Evolutionary conservation across 2,329 filamentous ascomycete species (phyloP), one percentile per base, ranked within the genome.

Genomic region (Sclerotinia borealis): DNA sequence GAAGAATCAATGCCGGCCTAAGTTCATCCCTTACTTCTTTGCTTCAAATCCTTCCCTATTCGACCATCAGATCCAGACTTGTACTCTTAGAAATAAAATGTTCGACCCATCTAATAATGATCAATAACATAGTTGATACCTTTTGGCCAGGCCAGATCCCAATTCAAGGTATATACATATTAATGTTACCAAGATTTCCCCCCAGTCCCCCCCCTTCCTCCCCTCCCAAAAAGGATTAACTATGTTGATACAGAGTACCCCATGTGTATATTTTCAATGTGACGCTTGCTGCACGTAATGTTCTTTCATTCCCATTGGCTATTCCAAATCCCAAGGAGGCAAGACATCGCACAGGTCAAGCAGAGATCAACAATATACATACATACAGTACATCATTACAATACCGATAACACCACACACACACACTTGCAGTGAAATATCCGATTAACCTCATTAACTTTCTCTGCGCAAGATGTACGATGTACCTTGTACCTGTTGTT

Each of bases 201-300:
- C 22, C 22, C 6, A n/a, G n/a, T n/a, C n/a, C n/a, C n/a, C n/a
- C n/a, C n/a, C n/a, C n/a, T n/a, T n/a, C n/a, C n/a, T n/a, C n/a
- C n/a, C n/a, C n/a, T n/a, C n/a, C n/a, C n/a, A n/a, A n/a, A 52
- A 37, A 37, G 49, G n/a, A n/a, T n/a, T n/a, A n/a, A n/a, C n/a
- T n/a, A n/a, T n/a, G n/a, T n/a, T n/a, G n/a, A 52, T 52, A 36
- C 31, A 52, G 49, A 36, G 36, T 31, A 25, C 59, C 59, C 13
- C 36, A 59, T 36, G 41, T 50, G 22, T 41, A 50, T n/a, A n/a
- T n/a, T n/a, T 34, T 50, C 45, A 34, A 48, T 31, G 31, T 62
- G 60, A 58, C 31, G 41, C 48, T 54, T 62, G 50, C 60, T 62
- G 60, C 60, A 62, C 51, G 60, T 62, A 62, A 62, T 56, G 39